These are phyloP conservation scores for Arctium minus DNA, from an alignment of 129 eudicot species.

Conservation along the genomic window DNA sequence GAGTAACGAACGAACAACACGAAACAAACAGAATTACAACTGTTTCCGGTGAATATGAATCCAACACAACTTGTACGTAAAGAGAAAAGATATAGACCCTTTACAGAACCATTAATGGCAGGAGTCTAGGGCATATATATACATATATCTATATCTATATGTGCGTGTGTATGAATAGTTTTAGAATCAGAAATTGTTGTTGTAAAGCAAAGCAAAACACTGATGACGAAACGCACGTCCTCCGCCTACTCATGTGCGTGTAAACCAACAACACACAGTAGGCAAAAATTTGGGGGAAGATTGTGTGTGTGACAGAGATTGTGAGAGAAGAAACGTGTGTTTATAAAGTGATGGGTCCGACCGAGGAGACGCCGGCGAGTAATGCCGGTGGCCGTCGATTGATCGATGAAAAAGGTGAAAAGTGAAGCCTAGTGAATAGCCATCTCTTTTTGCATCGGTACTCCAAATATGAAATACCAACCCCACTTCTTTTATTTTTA, in stretches of 20 bases:
- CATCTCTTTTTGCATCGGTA: slow-evolving; percentile 17
- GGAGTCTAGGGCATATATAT: not conserved
- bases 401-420: slow-evolving; percentile 19
- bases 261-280: not conserved
- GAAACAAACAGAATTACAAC: not conserved
- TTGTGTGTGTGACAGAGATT: not conserved
- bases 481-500: not conserved
- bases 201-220: slow-evolving; percentile 22
- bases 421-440: slow-evolving; percentile 17
- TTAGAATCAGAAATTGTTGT: slow-evolving; percentile 1
- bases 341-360: slow-evolving; percentile 30
- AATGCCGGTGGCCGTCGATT: slow-evolving; percentile 20
- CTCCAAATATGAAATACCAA: not conserved
- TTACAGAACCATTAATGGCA: not conserved
- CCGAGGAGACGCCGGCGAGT: slow-evolving; percentile 19
- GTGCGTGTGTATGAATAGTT: not conserved
- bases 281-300: slow-evolving; percentile 4
- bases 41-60: not conserved
- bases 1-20: not conserved
- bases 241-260: not conserved
- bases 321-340: slow-evolving; percentile 15
- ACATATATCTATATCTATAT: no score
- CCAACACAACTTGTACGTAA: not conserved
- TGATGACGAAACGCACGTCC: slow-evolving; percentile 24
- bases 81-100: not conserved